A percentile compares a stretch with the other conserved stretches of the same genome.
Evolutionary conservation across 164 flowering plant species (phyloP).

Genomic region (Taxillus chinensis): DNA sequence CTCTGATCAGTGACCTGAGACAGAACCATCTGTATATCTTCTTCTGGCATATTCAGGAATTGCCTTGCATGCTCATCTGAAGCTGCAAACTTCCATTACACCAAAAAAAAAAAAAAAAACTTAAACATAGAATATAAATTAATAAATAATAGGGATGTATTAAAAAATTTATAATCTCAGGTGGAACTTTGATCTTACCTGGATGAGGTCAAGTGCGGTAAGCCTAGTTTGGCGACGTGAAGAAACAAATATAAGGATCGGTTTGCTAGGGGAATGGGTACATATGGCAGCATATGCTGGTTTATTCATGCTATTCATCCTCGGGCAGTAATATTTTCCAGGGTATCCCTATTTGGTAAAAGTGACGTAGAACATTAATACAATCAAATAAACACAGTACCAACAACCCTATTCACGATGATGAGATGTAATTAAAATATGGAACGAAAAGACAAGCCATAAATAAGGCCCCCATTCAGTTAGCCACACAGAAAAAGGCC

Average conservation of each 20-base stretch:
- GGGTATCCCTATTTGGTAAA: slow-evolving; percentile 74
- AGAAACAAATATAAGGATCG: slow-evolving; percentile 95
- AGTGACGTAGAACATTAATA: background rate
- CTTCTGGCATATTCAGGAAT: slow-evolving; percentile 73
- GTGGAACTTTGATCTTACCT: slow-evolving; percentile 35
- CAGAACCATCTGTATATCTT: slow-evolving; percentile 80
- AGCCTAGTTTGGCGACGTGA: slow-evolving; percentile 98
- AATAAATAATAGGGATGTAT: background rate
- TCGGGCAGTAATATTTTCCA: slow-evolving; percentile 93
- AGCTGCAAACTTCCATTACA: slow-evolving; percentile 68
- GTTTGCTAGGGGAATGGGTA: slow-evolving; percentile 94
- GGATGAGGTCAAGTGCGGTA: slow-evolving; percentile 94
- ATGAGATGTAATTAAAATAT: too few species aligned
- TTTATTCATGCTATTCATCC: slow-evolving; percentile 99
- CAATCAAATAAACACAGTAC: too few species aligned
- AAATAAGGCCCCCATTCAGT: too few species aligned
- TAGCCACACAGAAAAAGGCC: too few species aligned
- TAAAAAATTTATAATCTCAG: background rate
- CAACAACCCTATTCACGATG: too few species aligned
- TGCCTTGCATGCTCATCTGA: slow-evolving; percentile 87
- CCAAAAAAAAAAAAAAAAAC: slow-evolving; percentile 3
- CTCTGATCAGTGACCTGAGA: slow-evolving; percentile 90
- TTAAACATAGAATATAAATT: background rate
- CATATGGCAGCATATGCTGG: slow-evolving; percentile 98
- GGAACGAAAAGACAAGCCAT: too few species aligned